A percentile compares a stretch with the other conserved stretches of the same genome.
These are phyloP conservation scores for Kurtzmaniella cleridarum DNA, from an alignment of 805 yeast genomes.

Conservation along the genomic window DNA sequence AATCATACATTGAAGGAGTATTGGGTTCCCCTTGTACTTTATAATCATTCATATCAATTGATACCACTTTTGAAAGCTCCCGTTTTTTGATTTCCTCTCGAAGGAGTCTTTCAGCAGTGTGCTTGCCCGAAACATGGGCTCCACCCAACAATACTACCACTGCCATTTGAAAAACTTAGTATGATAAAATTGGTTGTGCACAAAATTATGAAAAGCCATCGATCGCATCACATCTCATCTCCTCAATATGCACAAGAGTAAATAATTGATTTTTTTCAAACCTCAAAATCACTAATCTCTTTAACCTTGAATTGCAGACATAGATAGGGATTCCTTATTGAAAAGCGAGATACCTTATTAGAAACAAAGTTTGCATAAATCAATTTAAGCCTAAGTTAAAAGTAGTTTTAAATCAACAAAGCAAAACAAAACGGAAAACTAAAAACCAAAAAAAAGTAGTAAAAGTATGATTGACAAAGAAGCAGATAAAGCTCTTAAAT, in stretches of 20 bases:
- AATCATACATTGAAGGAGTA: slow-evolving; percentile 40
- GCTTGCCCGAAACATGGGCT: slow-evolving; percentile 57
- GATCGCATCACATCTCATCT: not conserved
- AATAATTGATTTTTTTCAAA: not conserved
- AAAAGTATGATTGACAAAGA: slow-evolving; percentile 42
- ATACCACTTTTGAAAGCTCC: slow-evolving; percentile 13
- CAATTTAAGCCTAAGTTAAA: no score
- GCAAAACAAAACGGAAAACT: no score
- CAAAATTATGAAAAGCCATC: not conserved
- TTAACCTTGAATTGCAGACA: not conserved
- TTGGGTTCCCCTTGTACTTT: slow-evolving; percentile 9
- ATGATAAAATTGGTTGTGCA: slow-evolving; percentile 2
- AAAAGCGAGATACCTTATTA: no score
- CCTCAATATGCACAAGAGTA: not conserved
- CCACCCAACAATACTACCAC: slow-evolving; percentile 51
- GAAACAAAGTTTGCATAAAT: no score
- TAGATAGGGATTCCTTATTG: not conserved
- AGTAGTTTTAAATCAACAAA: no score
- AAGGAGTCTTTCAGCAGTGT: slow-evolving; percentile 32
- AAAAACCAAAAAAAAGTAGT: no score
- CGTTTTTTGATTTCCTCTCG: slow-evolving; percentile 17
- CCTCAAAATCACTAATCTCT: not conserved
- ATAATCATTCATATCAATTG: slow-evolving; percentile 43
- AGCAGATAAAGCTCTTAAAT: slow-evolving; percentile 53
- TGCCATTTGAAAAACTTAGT: slow-evolving; percentile 7